A percentile compares a stretch with the other conserved stretches of the same genome.
Conservation (phyloP, 2,329 filamentous ascomycete species). For the Didymella segeticola region DNA sequence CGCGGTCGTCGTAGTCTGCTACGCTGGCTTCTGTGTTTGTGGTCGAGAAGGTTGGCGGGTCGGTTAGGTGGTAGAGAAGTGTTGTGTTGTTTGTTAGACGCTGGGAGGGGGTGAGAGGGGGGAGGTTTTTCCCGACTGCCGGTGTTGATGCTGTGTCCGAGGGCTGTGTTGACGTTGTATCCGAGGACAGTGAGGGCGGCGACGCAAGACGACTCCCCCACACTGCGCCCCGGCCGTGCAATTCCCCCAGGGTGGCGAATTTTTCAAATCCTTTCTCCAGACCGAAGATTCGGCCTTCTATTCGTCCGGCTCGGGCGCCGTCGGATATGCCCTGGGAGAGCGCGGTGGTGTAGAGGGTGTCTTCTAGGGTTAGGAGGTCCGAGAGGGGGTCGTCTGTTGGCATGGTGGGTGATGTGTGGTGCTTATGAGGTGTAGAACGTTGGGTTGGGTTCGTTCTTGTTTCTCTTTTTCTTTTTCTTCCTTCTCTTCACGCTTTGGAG, state of each 20-base stretch:
- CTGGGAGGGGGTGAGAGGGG: slow-evolving; percentile 34
- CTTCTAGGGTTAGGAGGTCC: slow-evolving; percentile 65
- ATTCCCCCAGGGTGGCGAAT: slow-evolving; percentile 77
- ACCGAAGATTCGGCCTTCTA: slow-evolving; percentile 89
- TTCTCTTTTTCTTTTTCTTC: too few species aligned
- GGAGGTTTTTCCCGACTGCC: neutral
- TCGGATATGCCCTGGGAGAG: slow-evolving; percentile 77
- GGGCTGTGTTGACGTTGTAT: neutral
- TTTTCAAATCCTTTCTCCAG: slow-evolving; percentile 94
- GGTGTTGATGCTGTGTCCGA: neutral
- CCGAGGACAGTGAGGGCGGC: neutral
- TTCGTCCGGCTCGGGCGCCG: slow-evolving; percentile 76
- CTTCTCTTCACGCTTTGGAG: too few species aligned
- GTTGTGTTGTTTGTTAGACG: slow-evolving; percentile 79
- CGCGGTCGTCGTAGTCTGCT: slow-evolving; percentile 86
- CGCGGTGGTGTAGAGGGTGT: slow-evolving; percentile 81
- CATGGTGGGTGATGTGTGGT: slow-evolving; percentile 15
- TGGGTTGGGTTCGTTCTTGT: too few species aligned
- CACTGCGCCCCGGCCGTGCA: slow-evolving; percentile 80
- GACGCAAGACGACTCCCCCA: slow-evolving; percentile 75
- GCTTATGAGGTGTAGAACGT: too few species aligned
- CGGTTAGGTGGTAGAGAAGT: slow-evolving; percentile 77
- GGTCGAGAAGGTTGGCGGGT: slow-evolving; percentile 77
- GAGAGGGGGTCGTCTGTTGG: slow-evolving; percentile 59
- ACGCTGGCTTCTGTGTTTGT: slow-evolving; percentile 89